Conservation (phyloP, 805 yeast genomes). For the Dipodascus geniculatus region DNA sequence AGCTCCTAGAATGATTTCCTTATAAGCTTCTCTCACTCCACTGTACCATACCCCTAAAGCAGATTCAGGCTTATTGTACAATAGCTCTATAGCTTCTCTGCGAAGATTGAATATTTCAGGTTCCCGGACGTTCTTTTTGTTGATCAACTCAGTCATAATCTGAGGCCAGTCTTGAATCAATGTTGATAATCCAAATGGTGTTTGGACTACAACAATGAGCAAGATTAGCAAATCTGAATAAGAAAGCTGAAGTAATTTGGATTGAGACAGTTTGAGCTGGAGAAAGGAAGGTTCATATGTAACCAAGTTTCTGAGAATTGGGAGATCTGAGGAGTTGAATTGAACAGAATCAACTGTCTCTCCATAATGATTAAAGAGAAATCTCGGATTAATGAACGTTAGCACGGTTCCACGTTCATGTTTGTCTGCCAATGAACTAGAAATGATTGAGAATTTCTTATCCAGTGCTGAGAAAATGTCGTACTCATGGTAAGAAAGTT, state of each 20-base stretch:
- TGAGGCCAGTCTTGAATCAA: slow-evolving; percentile 22
- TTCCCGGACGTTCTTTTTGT: slow-evolving; percentile 13
- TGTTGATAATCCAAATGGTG: slow-evolving; percentile 17
- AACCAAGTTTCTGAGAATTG: slow-evolving; percentile 20
- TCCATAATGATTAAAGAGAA: slow-evolving; percentile 13
- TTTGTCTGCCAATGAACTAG: not conserved
- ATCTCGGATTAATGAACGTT: slow-evolving; percentile 19
- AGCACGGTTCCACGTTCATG: slow-evolving; percentile 13
- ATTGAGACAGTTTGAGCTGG: slow-evolving; percentile 12
- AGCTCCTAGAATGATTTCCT: slow-evolving; percentile 10
- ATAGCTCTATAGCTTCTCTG: slow-evolving; percentile 11
- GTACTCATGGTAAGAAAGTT: slow-evolving; percentile 17
- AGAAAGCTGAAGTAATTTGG: slow-evolving; percentile 17
- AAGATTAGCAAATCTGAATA: slow-evolving; percentile 18
- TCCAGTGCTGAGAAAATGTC: slow-evolving; percentile 19
- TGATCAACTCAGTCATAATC: slow-evolving; percentile 21
- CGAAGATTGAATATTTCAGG: slow-evolving; percentile 9
- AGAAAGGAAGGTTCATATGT: slow-evolving; percentile 14
- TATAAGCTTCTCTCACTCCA: slow-evolving; percentile 8
- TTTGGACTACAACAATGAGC: slow-evolving; percentile 15
- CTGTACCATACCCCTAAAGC: slow-evolving; percentile 11
- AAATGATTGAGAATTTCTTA: slow-evolving; percentile 14
- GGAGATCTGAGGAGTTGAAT: slow-evolving; percentile 12
- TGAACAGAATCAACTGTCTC: slow-evolving; percentile 14
- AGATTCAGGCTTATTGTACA: slow-evolving; percentile 7